Evolutionary conservation across 257 asterid genomes (phyloP).

Genomic region (Primulina huaijiensis): DNA sequence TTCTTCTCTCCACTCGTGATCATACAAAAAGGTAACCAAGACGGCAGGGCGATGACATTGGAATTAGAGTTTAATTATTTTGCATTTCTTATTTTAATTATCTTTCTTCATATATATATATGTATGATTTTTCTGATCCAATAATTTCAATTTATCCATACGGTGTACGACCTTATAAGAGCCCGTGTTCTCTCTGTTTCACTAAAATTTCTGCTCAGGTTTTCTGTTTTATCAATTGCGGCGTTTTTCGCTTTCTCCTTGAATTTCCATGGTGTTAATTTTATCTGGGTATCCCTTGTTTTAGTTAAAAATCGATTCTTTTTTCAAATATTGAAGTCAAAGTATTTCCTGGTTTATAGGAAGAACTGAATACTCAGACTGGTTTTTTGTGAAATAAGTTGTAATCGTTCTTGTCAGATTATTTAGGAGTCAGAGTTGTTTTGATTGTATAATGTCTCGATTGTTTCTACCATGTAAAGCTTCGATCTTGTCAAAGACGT

Average conservation of each 20-base stretch:
- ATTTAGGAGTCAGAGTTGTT: conserved; percentile 33
- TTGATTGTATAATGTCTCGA: conserved; percentile 64
- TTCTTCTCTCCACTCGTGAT: conserved; percentile 16
- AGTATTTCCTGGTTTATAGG: not conserved
- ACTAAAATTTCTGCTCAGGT: not conserved
- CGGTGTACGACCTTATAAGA: conserved; percentile 23
- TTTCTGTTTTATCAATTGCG: conserved; percentile 10
- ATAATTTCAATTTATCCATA: conserved; percentile 37
- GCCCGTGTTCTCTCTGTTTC: conserved; percentile 23
- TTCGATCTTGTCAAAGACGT: conserved; percentile 70
- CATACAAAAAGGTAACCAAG: conserved; percentile 17
- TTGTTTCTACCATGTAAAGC: conserved; percentile 79
- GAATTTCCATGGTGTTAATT: conserved; percentile 8
- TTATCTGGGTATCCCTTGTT: conserved; percentile 25
- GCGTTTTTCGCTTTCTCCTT: conserved; percentile 20
- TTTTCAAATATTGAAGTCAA: not conserved
- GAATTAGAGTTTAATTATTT: not conserved
- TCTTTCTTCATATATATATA: not conserved
- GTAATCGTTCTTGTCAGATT: conserved; percentile 24
- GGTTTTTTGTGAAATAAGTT: not conserved
- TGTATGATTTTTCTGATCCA: conserved; percentile 33
- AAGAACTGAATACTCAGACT: conserved; percentile 12
- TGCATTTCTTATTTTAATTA: conserved; percentile 1
- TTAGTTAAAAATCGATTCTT: conserved; percentile 20
- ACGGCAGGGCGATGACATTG: conserved; percentile 1